Base-by-base conservation (phyloP, 371 early-diverging fungal species). In the Mucor indicus region DNA sequence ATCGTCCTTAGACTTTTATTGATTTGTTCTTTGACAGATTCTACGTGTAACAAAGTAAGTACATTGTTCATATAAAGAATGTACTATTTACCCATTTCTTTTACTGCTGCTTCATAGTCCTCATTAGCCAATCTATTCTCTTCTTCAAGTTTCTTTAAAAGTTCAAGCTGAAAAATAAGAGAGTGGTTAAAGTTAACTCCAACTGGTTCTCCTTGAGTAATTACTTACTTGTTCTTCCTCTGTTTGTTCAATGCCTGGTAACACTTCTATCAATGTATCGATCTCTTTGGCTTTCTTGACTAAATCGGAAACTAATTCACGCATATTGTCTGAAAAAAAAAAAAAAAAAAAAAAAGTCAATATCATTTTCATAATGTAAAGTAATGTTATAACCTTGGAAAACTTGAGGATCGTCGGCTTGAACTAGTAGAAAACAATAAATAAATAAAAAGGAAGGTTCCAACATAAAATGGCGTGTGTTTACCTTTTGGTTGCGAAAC, bases 261-360 rank as follows among this genome's bases (percentile, higher is more conserved):
- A 55, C 23, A 68, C 64, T 52, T 87, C 85, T 49, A 87, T 80
- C 17, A 89, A 53, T 15, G 75, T 68, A 44, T 89, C 89, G 23
- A 85, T 80, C 38, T 86, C 85, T 54, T 87, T 84, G 23, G 78
- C 80, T 27, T 86, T 84, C 29, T 83, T 80, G 6, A 82, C 83
- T 44, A 89, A 70, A 59, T 89, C 89, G 6, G 77, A 58, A 0
- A 81, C 84, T 6, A 81, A 59, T 48, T 84, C 83, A 29, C 75
- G 66, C 52, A 84, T 73, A 33, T 83, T 74, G 17, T 70, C 86
- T 84, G 27, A 21, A 36, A 13, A 4, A 33, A 11, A n/a, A 9
- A 33, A 4, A 15, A 11, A 11, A 11, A 33, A 13, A 13, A 5
- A 27, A 7, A 5, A 27, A 27, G 29, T 27, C 29, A 27, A 27